A percentile compares a stretch with the other conserved stretches of the same genome.
phyloP scores from a whole-genome alignment of 352 stramenopile species.

The Globisporangium takayamanum region DNA sequence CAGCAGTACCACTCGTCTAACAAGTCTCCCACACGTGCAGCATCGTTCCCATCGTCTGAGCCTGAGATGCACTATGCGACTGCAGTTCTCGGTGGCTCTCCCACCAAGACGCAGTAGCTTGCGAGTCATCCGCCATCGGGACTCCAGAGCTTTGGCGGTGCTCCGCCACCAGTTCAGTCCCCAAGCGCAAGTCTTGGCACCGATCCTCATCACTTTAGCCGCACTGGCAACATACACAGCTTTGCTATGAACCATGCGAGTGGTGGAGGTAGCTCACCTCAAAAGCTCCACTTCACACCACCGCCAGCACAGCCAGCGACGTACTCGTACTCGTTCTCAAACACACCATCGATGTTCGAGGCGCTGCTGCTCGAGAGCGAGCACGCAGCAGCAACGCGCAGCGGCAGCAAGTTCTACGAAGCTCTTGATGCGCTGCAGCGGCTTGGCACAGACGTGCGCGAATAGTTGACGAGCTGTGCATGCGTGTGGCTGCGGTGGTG shows the following conservation, averaged over 20 bases:
- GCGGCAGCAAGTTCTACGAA: slow-evolving; percentile 27
- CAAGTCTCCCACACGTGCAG: slow-evolving; percentile 10
- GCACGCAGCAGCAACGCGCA: slow-evolving; percentile 19
- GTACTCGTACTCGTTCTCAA: slow-evolving; percentile 17
- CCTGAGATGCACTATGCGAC: slow-evolving; percentile 10
- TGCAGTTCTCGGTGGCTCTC: slow-evolving; percentile 3
- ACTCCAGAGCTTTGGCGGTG: neutral
- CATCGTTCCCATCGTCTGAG: slow-evolving; percentile 9
- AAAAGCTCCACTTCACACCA: slow-evolving; percentile 1
- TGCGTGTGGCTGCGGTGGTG: neutral
- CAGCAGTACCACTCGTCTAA: slow-evolving; percentile 7
- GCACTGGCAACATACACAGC: slow-evolving; percentile 14
- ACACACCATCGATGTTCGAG: slow-evolving; percentile 41
- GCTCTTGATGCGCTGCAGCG: slow-evolving; percentile 31
- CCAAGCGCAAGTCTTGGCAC: neutral
- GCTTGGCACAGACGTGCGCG: slow-evolving; percentile 27
- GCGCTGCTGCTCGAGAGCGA: slow-evolving; percentile 30
- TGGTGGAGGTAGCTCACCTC: slow-evolving; percentile 2
- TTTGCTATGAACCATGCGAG: too few relatives aligned
- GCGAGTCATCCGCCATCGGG: neutral
- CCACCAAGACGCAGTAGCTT: slow-evolving; percentile 1
- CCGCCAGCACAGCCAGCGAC: neutral
- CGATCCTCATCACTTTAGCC: slow-evolving; percentile 11
- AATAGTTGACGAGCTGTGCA: slow-evolving; percentile 9
- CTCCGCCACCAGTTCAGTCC: too few relatives aligned